Evolutionary conservation across 768 basidiomycete species (phyloP), one percentile per base, ranked within the genome.

Genomic region (Suillus brevipes): DNA sequence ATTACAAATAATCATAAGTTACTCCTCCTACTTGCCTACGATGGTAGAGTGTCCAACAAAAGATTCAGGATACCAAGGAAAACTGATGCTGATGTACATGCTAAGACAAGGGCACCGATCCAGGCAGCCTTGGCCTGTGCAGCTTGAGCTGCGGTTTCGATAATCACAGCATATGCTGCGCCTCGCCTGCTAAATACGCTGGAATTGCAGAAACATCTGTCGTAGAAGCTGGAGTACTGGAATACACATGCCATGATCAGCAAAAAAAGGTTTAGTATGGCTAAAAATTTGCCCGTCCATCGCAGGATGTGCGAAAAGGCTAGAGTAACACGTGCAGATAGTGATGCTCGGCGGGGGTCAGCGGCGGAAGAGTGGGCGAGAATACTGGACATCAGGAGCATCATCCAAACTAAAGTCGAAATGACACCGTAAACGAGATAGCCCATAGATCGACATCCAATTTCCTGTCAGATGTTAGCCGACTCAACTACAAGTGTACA

Each of bases 21-120:
- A n/a, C 31, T 34, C 28, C 28, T 49, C 23, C 14, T 6, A 28
- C 7, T 50, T 50, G 23, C 49, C 49, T 55, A 55, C 53, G 53
- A 34, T 20, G 53, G 53, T n/a, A 55, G 5, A 25, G 16, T 40
- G 42, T 79, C 73, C 7, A 70, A 64, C 13, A 74, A 43, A 16
- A 79, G 65, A 58, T 72, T 74, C 1, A 80, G 71, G 61, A 70
- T 69, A 2, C 69, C 67, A 0, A 77, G 68, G 37, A 77, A 80
- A 36, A 72, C 28, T 0, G 57, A 13, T 4, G 74, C 75, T 63
- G 62, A 70, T 1, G 60, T 58, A 40, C 71, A 65, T 3, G 75
- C 74, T 3, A 82, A 69, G 10, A 63, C 67, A 0, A 79, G 72
- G 1, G 75, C 81, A 0, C 80, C 78, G 53, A 77, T 73, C 81